These are phyloP conservation scores for Mallotus japonicus DNA, from an alignment of 441 rosid species.

Conservation along the genomic window DNA sequence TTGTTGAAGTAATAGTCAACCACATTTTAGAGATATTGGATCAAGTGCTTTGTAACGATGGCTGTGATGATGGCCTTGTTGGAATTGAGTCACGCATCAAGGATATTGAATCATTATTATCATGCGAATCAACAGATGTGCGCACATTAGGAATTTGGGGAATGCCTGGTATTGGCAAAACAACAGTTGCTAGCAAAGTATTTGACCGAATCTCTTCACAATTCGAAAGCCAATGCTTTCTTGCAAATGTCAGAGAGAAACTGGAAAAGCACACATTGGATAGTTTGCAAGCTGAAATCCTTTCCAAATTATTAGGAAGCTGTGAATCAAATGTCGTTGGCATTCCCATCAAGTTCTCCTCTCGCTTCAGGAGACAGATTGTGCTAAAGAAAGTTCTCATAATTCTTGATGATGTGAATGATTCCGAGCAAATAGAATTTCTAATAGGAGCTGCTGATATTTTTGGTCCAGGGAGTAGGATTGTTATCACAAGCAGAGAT, in stretches of 20 bases:
- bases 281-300: neutral
- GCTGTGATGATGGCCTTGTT: neutral
- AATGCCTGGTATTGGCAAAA: slow-evolving; percentile 21
- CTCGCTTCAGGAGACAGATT: neutral
- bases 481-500: slow-evolving; percentile 24
- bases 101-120: slow-evolving; percentile 1
- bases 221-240: neutral
- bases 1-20: slow-evolving; percentile 5
- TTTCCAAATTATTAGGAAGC: neutral
- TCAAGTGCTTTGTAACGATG: neutral
- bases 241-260: neutral
- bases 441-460: neutral
- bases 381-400: slow-evolving; percentile 18
- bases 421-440: neutral
- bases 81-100: slow-evolving; percentile 12
- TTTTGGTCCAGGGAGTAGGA: slow-evolving; percentile 20
- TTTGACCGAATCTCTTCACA: neutral
- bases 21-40: neutral
- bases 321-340: neutral
- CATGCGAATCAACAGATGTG: neutral
- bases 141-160: slow-evolving; percentile 10
- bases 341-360: neutral
- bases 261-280: neutral
- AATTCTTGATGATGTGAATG: slow-evolving; percentile 17
- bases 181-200: neutral